Conservation (phyloP, 2,329 filamentous ascomycete species). For the Fusarium sp. region DNA sequence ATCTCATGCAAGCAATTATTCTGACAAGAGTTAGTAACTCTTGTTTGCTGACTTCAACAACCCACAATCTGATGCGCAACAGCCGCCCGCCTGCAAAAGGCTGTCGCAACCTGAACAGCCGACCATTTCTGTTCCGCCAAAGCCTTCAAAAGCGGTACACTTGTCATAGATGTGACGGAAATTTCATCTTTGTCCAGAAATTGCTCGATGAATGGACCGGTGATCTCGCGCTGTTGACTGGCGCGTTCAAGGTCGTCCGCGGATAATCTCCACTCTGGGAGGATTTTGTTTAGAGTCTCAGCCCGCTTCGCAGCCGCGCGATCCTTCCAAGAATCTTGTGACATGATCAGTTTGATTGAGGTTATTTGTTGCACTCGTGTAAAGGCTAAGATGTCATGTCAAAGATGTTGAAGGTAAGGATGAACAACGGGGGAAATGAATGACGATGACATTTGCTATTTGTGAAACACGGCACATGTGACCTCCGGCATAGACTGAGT, state of each 20-base stretch:
- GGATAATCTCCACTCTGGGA: conserved; percentile 35
- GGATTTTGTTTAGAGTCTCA: conserved; percentile 31
- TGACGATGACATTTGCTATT: neutral
- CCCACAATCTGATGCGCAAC: conserved; percentile 66
- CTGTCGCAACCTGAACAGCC: conserved; percentile 58
- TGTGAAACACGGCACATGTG: neutral
- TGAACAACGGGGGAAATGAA: neutral
- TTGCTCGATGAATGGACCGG: conserved; percentile 34
- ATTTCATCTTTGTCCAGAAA: conserved; percentile 19
- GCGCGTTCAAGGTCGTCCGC: conserved; percentile 24
- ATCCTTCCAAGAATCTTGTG: conserved; percentile 24
- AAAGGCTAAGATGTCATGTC: neutral
- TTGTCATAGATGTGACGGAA: conserved; percentile 22
- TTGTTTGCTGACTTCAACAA: conserved; percentile 55
- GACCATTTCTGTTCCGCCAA: neutral
- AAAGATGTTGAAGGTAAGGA: neutral
- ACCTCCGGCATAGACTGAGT: too few species aligned
- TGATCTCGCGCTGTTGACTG: conserved; percentile 18
- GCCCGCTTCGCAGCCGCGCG: conserved; percentile 35
- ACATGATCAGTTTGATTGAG: neutral
- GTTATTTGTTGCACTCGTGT: accelerated
- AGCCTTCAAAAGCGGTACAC: conserved; percentile 2
- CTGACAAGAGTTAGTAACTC: neutral
- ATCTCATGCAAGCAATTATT: conserved; percentile 38
- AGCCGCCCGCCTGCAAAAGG: conserved; percentile 62